Evolutionary conservation across 2,329 filamentous ascomycete species (phyloP), one percentile per base, ranked within the genome.

Genomic region (Colletotrichum filicis): DNA sequence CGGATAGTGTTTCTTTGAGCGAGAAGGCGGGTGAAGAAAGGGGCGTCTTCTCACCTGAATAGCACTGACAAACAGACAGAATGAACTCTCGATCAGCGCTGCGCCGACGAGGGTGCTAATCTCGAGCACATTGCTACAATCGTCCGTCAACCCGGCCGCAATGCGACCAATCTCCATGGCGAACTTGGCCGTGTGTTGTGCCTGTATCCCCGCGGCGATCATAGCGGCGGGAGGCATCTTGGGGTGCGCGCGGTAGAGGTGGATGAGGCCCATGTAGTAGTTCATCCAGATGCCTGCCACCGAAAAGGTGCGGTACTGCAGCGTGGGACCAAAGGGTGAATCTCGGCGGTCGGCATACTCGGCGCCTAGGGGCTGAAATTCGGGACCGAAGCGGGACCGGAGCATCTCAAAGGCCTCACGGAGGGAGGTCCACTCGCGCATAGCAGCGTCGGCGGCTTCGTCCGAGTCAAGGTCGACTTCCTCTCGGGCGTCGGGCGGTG

Each of bases 191-290:
- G 96, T 98, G 62, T 93, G 89, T 16, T 85, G 85, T 0, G 95
- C 94, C 11, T 93, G 91, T 75, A 97, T 88, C 8, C 92, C 93
- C 0, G 95, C 95, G 3, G 97, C 95, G 77, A 95, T 90, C 90
- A 97, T 95, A 46, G 95, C 93, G 9, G 95, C 92, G 0, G 96
- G 95, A 0, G 95, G 96, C 95, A 98, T 98, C 28, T 90, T 90
- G 0, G 97, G 97, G 76, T 98, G 95, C 1, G 92, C 88, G 42
- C 97, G 90, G 72, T 96, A 87, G n/a, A 97, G 88, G 66, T 95
- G 88, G 70, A 98, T 96, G 59, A 95, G 88, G 0, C 92, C 92
- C 87, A 96, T 94, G 82, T 97, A 93, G 80, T 94, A 95, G 75
- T 95, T 93, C 79, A 94, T 91, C 94, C 95, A 98, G 26, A 98